These are phyloP conservation scores for Teratosphaeria destructans DNA, from an alignment of 2,329 filamentous ascomycete genomes.

Conservation along the genomic window DNA sequence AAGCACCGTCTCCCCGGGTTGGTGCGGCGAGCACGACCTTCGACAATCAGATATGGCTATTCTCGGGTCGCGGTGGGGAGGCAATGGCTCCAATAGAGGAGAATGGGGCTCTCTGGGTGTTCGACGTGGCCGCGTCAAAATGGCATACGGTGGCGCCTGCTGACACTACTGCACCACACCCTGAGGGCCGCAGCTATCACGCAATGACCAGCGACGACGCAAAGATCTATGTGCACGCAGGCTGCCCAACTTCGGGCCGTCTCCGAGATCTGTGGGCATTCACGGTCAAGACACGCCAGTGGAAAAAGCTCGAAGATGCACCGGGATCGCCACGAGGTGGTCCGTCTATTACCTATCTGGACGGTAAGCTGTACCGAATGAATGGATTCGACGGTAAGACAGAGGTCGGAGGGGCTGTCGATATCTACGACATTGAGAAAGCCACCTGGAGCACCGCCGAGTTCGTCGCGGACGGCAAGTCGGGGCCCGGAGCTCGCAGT, in stretches of 20 bases:
- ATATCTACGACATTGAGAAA: slow-evolving; percentile 41
- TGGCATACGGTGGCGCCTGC: slow-evolving; percentile 58
- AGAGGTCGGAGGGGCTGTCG: slow-evolving; percentile 62
- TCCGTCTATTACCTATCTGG: slow-evolving; percentile 53
- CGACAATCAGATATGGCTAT: slow-evolving; percentile 63
- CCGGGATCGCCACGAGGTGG: slow-evolving; percentile 59
- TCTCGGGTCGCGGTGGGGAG: slow-evolving; percentile 64
- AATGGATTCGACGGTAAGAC: slow-evolving; percentile 64
- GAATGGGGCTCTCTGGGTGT: slow-evolving; percentile 63
- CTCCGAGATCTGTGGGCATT: slow-evolving; percentile 71
- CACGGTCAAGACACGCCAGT: slow-evolving; percentile 51
- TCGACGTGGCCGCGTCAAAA: slow-evolving; percentile 50
- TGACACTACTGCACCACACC: slow-evolving; percentile 35
- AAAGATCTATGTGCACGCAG: slow-evolving; percentile 69
- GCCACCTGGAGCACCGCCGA: slow-evolving; percentile 32
- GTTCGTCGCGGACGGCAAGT: slow-evolving; percentile 33
- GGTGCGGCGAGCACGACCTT: slow-evolving; percentile 63
- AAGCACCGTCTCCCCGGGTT: slow-evolving; percentile 56
- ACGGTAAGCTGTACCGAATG: slow-evolving; percentile 62
- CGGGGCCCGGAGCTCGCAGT: slow-evolving; percentile 40
- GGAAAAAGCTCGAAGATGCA: slow-evolving; percentile 58
- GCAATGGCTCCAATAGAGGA: slow-evolving; percentile 66
- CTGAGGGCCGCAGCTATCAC: slow-evolving; percentile 63
- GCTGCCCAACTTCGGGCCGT: slow-evolving; percentile 54
- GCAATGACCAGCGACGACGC: slow-evolving; percentile 53